Base-by-base conservation (phyloP, 2,329 filamentous ascomycete species). In the Catunica adiposa region DNA sequence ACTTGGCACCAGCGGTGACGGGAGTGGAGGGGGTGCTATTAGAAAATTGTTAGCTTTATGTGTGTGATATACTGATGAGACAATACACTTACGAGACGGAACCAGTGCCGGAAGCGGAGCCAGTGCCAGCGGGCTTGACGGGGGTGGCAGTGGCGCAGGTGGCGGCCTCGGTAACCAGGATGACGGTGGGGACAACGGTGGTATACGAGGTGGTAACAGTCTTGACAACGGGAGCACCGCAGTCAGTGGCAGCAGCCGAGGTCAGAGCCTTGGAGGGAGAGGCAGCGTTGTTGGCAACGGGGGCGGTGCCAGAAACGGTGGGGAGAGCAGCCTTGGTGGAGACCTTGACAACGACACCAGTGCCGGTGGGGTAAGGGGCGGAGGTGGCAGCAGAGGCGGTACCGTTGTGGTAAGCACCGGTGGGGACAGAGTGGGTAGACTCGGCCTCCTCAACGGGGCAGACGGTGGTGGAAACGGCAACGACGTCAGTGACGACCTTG, bases 181-280 rank as follows among this genome's bases (percentile, higher is more conserved):
- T 74, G 62, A 76, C 73, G 47, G 71, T 72, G 63, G 74, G 75
- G 66, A 76, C 65, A 63, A 77, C 73, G 59, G 74, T 78, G 67
- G 75, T 77, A 70, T 75, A 70, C 61, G 67, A 72, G 70, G 74
- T 77, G 66, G 74, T 75, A 69, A 76, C 72, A 64, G 73, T 72
- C 64, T 69, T 69, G 66, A 76, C 70, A 66, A 62, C 62, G 64
- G 64, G 65, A 51, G 69, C 66, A 62, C 59, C 66, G 62, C 65
- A 66, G 57, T n/a, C n/a, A n/a, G 59, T 59, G 8, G 47, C 46
- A 37, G 3, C 64, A 51, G 65, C 62, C 15, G 40, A 44, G 17
- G 40, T 44, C 50, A 63, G 61, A 53, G 58, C 60, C 29, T 62
- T 60, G 55, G 60, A 48, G 55, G 56, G 56, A 55, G 55, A 47